Percentiles rank a stretch among this genome's conserved stretches.
phyloP scores from a whole-genome alignment of 1,284 basidiomycete species.

The Ganoderma resinaceum region DNA sequence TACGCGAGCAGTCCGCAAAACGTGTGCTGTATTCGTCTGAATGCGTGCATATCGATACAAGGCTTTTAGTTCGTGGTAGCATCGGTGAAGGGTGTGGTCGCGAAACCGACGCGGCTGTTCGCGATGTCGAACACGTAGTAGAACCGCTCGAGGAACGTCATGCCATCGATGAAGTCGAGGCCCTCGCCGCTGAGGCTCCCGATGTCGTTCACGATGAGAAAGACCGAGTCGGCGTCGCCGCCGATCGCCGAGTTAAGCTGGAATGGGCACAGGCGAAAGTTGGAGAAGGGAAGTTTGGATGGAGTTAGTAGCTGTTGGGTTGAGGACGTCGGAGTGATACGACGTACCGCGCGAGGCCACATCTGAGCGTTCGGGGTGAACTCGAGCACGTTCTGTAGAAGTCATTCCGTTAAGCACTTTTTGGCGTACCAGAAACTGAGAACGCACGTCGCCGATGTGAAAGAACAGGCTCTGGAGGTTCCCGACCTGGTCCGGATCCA shows the following conservation, averaged over 20 bases:
- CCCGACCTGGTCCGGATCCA: conserved; percentile 33
- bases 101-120: conserved; percentile 54
- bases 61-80: conserved; percentile 44
- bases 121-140: conserved; percentile 70
- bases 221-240: conserved; percentile 35
- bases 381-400: conserved; percentile 40
- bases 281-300: not conserved
- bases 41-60: not conserved
- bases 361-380: conserved; percentile 63
- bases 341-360: conserved; percentile 52
- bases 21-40: not conserved
- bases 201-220: conserved; percentile 38
- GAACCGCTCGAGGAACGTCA: conserved; percentile 60
- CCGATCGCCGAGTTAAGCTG: conserved; percentile 41
- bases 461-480: conserved; percentile 40
- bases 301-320: not conserved
- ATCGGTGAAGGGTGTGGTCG: conserved; percentile 48
- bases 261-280: not conserved
- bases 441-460: conserved; percentile 35
- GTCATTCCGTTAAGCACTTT: not conserved
- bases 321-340: not conserved
- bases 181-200: conserved; percentile 35
- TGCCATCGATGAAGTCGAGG: conserved; percentile 43
- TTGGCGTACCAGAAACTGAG: not conserved
- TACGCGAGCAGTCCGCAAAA: not conserved